These are phyloP conservation scores for Claviceps capensis DNA, from an alignment of 2,329 filamentous ascomycete species.

Conservation along the genomic window DNA sequence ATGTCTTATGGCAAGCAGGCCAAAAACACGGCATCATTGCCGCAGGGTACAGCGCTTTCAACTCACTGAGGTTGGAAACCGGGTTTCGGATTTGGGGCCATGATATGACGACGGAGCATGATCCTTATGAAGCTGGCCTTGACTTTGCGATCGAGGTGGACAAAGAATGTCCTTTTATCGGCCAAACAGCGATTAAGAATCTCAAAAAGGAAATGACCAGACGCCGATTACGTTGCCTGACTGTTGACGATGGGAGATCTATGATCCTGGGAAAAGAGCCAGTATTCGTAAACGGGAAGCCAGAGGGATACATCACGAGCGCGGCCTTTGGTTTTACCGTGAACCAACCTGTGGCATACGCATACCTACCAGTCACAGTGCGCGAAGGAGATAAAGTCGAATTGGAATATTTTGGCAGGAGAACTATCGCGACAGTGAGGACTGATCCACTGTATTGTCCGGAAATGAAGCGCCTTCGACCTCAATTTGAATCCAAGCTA, in stretches of 20 bases:
- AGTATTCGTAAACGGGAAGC: constrained; percentile 32
- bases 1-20: constrained; percentile 40
- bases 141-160: constrained; percentile 31
- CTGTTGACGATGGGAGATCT: constrained; percentile 40
- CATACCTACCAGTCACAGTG: constrained; percentile 37
- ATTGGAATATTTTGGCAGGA: constrained; percentile 46
- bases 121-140: constrained; percentile 45
- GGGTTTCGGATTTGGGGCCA: constrained; percentile 42
- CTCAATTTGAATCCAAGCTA: too few species aligned
- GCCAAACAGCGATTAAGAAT: constrained; percentile 32
- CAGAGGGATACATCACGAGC: constrained; percentile 44
- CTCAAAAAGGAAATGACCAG: constrained; percentile 21
- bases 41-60: constrained; percentile 44
- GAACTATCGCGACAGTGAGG: constrained; percentile 38
- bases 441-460: constrained; percentile 25
- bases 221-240: constrained; percentile 33
- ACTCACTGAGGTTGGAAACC: constrained; percentile 44
- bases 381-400: constrained; percentile 36
- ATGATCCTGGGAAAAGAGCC: constrained; percentile 50
- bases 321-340: constrained; percentile 47
- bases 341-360: constrained; percentile 44
- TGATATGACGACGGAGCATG: constrained; percentile 48
- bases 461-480: constrained; percentile 4
- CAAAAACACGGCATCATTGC: constrained; percentile 41
- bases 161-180: constrained; percentile 34